Evolutionary conservation across 1,284 basidiomycete species (phyloP).

Genomic region (Ustilago bromivora): DNA sequence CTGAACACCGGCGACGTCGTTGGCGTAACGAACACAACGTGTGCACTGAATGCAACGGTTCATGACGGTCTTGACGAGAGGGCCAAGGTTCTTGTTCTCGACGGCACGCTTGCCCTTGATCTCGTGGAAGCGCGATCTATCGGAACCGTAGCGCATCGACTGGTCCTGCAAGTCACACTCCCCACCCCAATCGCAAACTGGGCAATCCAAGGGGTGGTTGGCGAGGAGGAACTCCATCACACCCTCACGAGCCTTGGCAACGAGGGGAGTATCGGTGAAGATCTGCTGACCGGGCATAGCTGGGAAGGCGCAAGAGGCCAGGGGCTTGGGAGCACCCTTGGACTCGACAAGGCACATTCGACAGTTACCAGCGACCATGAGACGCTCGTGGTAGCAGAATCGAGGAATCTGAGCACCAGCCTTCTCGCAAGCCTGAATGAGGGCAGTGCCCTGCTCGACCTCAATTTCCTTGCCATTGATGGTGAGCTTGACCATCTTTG

Average conservation of each 20-base stretch:
- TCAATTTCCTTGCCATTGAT: slow-evolving; percentile 69
- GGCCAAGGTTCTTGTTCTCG: slow-evolving; percentile 98
- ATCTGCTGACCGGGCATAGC: slow-evolving; percentile 97
- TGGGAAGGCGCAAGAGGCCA: slow-evolving; percentile 84
- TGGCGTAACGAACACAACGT: slow-evolving; percentile 97
- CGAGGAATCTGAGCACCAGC: slow-evolving; percentile 71
- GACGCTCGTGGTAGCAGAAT: slow-evolving; percentile 91
- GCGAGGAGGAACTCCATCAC: slow-evolving; percentile 99
- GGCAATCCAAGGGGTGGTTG: slow-evolving; percentile 98
- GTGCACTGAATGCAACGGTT: slow-evolving; percentile 99
- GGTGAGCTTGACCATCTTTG: slow-evolving; percentile 69
- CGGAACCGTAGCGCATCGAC: slow-evolving; percentile 98
- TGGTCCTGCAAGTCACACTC: slow-evolving; percentile 99
- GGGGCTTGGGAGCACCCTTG: slow-evolving; percentile 90
- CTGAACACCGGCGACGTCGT: slow-evolving; percentile 98
- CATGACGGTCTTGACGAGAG: slow-evolving; percentile 99
- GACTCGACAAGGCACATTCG: slow-evolving; percentile 92
- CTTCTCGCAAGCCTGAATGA: slow-evolving; percentile 90
- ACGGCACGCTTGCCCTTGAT: slow-evolving; percentile 97
- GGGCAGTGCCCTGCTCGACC: slow-evolving; percentile 72
- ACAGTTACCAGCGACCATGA: slow-evolving; percentile 68
- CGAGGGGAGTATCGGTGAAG: slow-evolving; percentile 92
- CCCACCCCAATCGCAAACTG: slow-evolving; percentile 84
- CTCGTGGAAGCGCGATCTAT: slow-evolving; percentile 97
- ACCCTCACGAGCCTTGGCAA: slow-evolving; percentile 89